A percentile compares a stretch with the other conserved stretches of the same genome.
Evolutionary conservation across 352 stramenopile species (phyloP).

Genomic region (Phytophthora rubi): DNA sequence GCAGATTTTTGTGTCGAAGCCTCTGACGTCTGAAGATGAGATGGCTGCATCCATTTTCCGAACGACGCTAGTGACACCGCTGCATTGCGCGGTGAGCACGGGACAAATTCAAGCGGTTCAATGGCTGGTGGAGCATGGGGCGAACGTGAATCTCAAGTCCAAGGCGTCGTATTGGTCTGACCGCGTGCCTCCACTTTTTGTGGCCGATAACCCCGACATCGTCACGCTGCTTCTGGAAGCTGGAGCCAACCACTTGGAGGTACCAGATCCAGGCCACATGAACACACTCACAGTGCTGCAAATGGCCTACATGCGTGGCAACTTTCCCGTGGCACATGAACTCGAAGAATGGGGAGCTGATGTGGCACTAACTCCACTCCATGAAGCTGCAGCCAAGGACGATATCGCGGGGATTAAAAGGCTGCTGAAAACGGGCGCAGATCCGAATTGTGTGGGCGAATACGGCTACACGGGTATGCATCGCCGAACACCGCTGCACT

Average conservation of each 20-base stretch:
- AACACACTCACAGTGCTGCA: slow-evolving; percentile 76
- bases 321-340: slow-evolving; percentile 66
- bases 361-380: slow-evolving; percentile 72
- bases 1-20: slow-evolving; percentile 65
- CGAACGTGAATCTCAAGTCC: slow-evolving; percentile 65
- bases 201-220: slow-evolving; percentile 73
- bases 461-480: slow-evolving; percentile 73
- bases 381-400: slow-evolving; percentile 64
- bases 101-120: slow-evolving; percentile 61
- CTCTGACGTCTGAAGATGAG: slow-evolving; percentile 51
- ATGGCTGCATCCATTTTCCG: slow-evolving; percentile 67
- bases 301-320: slow-evolving; percentile 69
- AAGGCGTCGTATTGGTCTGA: slow-evolving; percentile 73
- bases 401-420: slow-evolving; percentile 43
- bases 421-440: slow-evolving; percentile 53
- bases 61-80: slow-evolving; percentile 70
- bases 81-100: slow-evolving; percentile 73
- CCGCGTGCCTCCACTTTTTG: slow-evolving; percentile 69
- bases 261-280: slow-evolving; percentile 70
- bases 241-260: slow-evolving; percentile 73
- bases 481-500: slow-evolving; percentile 75
- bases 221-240: slow-evolving; percentile 62
- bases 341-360: slow-evolving; percentile 78
- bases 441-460: slow-evolving; percentile 74
- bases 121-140: slow-evolving; percentile 63